Conservation (phyloP, 345 rosid species). For the Rhizophora apiculata region DNA sequence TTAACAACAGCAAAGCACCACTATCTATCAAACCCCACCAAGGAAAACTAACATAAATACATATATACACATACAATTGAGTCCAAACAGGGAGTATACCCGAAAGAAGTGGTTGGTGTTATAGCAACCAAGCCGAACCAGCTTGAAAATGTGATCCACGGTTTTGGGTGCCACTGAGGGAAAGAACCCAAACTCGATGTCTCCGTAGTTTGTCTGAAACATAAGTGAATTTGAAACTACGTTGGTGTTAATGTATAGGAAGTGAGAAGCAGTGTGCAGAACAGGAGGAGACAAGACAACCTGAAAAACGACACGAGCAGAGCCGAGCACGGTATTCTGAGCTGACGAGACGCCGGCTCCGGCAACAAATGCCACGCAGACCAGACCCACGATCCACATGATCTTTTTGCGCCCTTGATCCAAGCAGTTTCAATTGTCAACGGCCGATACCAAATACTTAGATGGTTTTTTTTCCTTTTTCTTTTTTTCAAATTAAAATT, state of each 20-base stretch:
- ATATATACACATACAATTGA: background rate
- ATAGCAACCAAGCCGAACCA: slow-evolving; percentile 84
- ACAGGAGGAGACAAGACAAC: slow-evolving; percentile 28
- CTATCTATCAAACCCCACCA: background rate
- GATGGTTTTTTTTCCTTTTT: too few relatives aligned
- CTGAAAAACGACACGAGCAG: slow-evolving; percentile 96
- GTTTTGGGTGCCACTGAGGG: slow-evolving; percentile 89
- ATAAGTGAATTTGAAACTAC: slow-evolving; percentile 9
- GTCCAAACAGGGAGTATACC: slow-evolving; percentile 35
- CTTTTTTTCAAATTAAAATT: too few relatives aligned
- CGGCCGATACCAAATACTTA: background rate
- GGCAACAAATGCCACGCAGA: slow-evolving; percentile 24
- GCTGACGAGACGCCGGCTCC: slow-evolving; percentile 29
- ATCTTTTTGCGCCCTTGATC: slow-evolving; percentile 30
- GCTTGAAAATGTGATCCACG: slow-evolving; percentile 88
- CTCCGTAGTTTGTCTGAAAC: slow-evolving; percentile 71
- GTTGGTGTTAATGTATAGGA: background rate
- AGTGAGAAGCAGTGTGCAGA: background rate
- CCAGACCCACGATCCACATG: slow-evolving; percentile 29
- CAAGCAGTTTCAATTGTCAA: slow-evolving; percentile 3
- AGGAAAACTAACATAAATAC: background rate
- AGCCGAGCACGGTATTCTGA: slow-evolving; percentile 63
- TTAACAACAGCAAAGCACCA: too few relatives aligned
- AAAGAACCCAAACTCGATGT: slow-evolving; percentile 86
- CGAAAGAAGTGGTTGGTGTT: slow-evolving; percentile 93